A percentile compares a stretch with the other conserved stretches of the same genome.
phyloP scores from a whole-genome alignment of 140 eudicot genomes.

The Artemisia princeps region DNA sequence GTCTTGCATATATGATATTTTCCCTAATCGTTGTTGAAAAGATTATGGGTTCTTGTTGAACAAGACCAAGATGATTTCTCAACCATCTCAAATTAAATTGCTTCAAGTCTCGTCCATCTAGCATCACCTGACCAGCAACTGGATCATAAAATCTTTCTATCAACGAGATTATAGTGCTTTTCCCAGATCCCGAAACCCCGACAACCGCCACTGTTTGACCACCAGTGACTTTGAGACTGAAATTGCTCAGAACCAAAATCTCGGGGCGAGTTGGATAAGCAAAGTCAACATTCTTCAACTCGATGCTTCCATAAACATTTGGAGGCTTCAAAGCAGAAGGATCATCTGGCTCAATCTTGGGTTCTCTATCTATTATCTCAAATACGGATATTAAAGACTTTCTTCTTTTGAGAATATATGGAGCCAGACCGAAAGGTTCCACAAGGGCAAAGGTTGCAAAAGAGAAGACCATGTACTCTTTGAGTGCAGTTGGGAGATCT shows the following conservation, averaged over 20 bases:
- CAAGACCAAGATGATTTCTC: constrained; percentile 83
- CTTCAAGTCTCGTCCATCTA: constrained; percentile 79
- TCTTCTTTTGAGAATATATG: constrained; percentile 82
- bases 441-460: constrained; percentile 95
- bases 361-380: constrained; percentile 78
- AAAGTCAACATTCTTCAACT: constrained; percentile 77
- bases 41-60: constrained; percentile 91
- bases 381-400: constrained; percentile 85
- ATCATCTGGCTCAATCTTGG: constrained; percentile 89
- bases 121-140: constrained; percentile 76
- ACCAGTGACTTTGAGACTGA: constrained; percentile 79
- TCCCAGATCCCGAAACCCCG: constrained; percentile 97
- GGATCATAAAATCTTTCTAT: constrained; percentile 90
- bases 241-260: constrained; percentile 74
- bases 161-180: constrained; percentile 84
- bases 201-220: constrained; percentile 97
- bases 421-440: constrained; percentile 97
- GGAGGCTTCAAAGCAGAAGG: constrained; percentile 77
- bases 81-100: constrained; percentile 81
- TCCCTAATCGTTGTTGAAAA: constrained; percentile 86
- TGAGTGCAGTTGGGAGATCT: constrained; percentile 66
- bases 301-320: constrained; percentile 90
- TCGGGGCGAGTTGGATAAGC: constrained; percentile 87
- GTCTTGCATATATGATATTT: constrained; percentile 89
- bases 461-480: constrained; percentile 96